A percentile compares a stretch with the other conserved stretches of the same genome.
Conservation (phyloP, 208 protist species). For the Acanthamoeba quina region DNA sequence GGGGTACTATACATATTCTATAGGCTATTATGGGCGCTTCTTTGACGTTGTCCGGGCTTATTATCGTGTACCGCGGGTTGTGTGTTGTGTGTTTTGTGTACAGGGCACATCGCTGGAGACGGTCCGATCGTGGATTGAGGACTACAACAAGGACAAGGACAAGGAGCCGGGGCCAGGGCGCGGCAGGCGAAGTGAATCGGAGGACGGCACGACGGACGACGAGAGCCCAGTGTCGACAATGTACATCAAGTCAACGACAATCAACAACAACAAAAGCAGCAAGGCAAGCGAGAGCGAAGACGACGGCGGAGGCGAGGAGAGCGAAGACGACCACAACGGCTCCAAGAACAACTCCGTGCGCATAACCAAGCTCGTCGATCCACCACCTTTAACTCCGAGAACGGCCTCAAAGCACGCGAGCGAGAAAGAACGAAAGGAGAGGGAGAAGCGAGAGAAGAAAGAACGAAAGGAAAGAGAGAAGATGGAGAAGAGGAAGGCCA, state of each 20-base stretch:
- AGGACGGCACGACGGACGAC: not conserved
- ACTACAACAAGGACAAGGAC: not conserved
- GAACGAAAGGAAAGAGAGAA: slow-evolving; percentile 24
- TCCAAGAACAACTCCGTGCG: slow-evolving; percentile 7
- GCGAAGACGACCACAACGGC: not conserved
- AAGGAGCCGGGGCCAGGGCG: not conserved
- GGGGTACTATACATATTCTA: not conserved
- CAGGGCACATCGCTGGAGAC: slow-evolving; percentile 7
- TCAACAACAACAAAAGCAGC: not conserved
- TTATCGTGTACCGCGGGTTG: not conserved
- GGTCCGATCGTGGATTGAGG: not conserved
- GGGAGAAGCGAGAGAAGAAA: slow-evolving; percentile 20
- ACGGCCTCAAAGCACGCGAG: not conserved
- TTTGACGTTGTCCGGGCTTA: not conserved
- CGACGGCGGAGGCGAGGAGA: not conserved
- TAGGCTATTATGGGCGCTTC: too few relatives aligned
- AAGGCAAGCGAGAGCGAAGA: not conserved
- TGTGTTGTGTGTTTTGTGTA: not conserved
- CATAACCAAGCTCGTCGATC: not conserved
- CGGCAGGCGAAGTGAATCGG: not conserved
- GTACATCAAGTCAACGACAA: not conserved
- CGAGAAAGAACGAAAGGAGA: slow-evolving; percentile 43
- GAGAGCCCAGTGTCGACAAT: not conserved
- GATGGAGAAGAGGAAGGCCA: not conserved
- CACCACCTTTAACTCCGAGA: not conserved